Evolutionary conservation across 352 stramenopile species (phyloP).

Genomic region (Globisporangium cylindrosporum): DNA sequence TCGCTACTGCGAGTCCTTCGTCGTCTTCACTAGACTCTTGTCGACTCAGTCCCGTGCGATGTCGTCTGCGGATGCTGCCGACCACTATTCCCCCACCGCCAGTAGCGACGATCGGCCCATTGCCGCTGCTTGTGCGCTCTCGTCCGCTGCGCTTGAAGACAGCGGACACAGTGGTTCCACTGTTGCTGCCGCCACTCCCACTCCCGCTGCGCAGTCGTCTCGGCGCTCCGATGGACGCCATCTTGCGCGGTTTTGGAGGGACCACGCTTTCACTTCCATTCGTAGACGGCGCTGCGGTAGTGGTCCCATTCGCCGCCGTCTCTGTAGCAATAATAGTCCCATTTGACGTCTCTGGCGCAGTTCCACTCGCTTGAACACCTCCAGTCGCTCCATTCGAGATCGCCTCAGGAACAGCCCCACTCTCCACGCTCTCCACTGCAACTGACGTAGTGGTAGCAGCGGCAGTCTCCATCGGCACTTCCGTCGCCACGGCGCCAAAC

Average conservation of each 20-base stretch:
- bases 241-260: constrained; percentile 38
- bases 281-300: not conserved
- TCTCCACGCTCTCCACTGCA: not conserved
- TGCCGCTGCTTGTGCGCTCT: constrained; percentile 27
- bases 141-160: constrained; percentile 20
- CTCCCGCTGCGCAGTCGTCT: constrained; percentile 52
- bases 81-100: constrained; percentile 13
- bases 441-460: not conserved
- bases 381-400: not conserved
- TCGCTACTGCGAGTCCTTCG: constrained; percentile 11
- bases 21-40: constrained; percentile 37
- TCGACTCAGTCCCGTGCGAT: constrained; percentile 9
- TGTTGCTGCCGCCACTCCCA: constrained; percentile 41
- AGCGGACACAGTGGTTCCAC: constrained; percentile 16
- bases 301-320: not conserved
- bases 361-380: not conserved
- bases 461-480: not conserved
- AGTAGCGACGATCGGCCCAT: constrained; percentile 5
- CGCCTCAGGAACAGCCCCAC: not conserved
- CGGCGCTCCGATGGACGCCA: constrained; percentile 17
- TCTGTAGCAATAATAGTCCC: not conserved
- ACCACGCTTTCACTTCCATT: constrained; percentile 12
- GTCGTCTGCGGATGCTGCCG: constrained; percentile 12
- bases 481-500: not conserved
- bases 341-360: not conserved